Conservation (phyloP, 306 rosid genomes). For the Sophora flavescens region DNA sequence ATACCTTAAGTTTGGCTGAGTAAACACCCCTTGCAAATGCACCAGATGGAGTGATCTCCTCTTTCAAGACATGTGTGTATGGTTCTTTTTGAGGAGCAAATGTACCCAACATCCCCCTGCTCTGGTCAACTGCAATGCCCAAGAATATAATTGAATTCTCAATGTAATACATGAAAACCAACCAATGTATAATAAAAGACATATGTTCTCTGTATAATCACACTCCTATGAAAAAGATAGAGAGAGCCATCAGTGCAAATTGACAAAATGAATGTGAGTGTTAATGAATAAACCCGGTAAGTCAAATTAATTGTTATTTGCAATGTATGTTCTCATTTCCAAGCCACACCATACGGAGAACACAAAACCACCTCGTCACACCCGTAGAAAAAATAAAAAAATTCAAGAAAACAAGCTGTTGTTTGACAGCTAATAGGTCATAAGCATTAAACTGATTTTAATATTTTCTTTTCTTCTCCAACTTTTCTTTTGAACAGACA, state of each 20-base stretch:
- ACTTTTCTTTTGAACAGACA: no score
- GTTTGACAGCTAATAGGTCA: no score
- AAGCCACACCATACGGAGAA: neutral
- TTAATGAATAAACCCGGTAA: neutral
- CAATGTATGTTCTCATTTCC: neutral
- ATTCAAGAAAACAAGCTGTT: no score
- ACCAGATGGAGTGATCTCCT: constrained; percentile 92
- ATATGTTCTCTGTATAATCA: neutral
- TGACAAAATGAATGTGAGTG: constrained; percentile 29
- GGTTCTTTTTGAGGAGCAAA: constrained; percentile 89
- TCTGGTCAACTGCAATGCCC: constrained; percentile 76
- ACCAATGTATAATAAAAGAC: constrained; percentile 7
- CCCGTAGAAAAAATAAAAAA: no score
- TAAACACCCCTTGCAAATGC: constrained; percentile 88
- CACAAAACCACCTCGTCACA: neutral
- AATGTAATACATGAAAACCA: constrained; percentile 3
- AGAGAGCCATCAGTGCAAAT: constrained; percentile 28
- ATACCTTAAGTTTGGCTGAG: constrained; percentile 86
- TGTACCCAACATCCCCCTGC: constrained; percentile 93
- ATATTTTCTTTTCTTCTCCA: no score
- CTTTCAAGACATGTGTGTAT: constrained; percentile 74
- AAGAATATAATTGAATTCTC: constrained; percentile 20
- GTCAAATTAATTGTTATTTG: neutral
- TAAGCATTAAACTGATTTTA: no score
- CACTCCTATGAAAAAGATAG: neutral